Conservation (phyloP, 2,329 filamentous ascomycete genomes). For the Diaporthe vaccinii region DNA sequence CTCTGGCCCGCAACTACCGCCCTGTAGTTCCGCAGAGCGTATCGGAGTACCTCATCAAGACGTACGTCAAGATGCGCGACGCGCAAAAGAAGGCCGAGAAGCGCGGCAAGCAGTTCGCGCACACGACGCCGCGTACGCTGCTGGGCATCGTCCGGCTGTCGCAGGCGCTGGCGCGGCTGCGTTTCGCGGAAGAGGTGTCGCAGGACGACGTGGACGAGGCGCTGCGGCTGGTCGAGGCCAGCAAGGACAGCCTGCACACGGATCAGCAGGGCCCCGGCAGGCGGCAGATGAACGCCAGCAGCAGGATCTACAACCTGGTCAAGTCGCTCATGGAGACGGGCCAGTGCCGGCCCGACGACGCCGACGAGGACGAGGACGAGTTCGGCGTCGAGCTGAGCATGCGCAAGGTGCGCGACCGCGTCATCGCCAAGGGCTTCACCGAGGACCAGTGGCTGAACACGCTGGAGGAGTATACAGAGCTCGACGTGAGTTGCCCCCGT, state of each 20-base stretch:
- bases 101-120: conserved; percentile 90
- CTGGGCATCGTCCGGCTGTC: conserved; percentile 93
- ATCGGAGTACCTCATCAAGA: conserved; percentile 96
- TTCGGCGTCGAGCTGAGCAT: conserved; percentile 81
- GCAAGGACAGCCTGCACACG: conserved; percentile 88
- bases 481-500: conserved; percentile 81
- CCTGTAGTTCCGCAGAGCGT: conserved; percentile 87
- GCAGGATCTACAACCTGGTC: conserved; percentile 95
- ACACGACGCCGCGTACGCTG: conserved; percentile 93
- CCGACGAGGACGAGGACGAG: conserved; percentile 67
- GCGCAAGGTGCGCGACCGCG: conserved; percentile 88
- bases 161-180: conserved; percentile 91
- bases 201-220: conserved; percentile 97
- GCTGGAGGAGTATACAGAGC: conserved; percentile 87
- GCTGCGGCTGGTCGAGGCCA: conserved; percentile 89
- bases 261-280: conserved; percentile 68
- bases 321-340: conserved; percentile 88
- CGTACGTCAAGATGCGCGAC: conserved; percentile 94
- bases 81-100: conserved; percentile 93
- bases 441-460: conserved; percentile 90
- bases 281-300: conserved; percentile 83
- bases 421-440: conserved; percentile 96
- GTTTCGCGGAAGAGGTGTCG: conserved; percentile 87
- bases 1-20: conserved; percentile 89
- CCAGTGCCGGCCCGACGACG: conserved; percentile 81